These are phyloP conservation scores for Sordariomycetes sp. DNA, from an alignment of 2,329 filamentous ascomycete species.

Conservation along the genomic window DNA sequence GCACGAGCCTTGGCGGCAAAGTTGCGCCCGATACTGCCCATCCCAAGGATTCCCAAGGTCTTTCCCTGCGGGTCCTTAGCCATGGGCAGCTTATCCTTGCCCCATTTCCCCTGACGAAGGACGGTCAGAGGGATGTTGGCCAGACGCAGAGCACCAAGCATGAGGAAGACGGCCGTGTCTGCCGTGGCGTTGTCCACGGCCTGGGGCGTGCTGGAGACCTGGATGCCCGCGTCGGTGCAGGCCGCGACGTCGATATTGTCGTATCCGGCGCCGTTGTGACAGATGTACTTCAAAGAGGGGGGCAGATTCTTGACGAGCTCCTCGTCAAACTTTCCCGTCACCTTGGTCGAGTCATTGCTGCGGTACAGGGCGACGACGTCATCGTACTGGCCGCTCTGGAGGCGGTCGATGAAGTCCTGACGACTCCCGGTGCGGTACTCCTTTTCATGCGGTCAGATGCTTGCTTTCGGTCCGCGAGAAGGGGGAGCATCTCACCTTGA, in stretches of 20 bases:
- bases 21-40: constrained; percentile 37
- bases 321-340: constrained; percentile 54
- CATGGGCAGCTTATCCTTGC: constrained; percentile 27
- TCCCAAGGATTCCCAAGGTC: constrained; percentile 36
- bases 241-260: constrained; percentile 60
- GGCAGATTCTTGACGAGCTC: constrained; percentile 44
- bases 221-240: constrained; percentile 43
- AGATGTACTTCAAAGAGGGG: constrained; percentile 29
- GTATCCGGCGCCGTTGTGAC: constrained; percentile 44
- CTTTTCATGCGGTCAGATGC: not conserved
- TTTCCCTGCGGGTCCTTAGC: constrained; percentile 29
- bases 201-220: constrained; percentile 58
- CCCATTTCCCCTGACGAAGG: constrained; percentile 50
- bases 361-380: constrained; percentile 1
- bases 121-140: constrained; percentile 47
- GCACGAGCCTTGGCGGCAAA: constrained; percentile 26
- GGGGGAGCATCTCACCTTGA: too few species aligned
- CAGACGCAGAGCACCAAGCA: constrained; percentile 56
- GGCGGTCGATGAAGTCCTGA: constrained; percentile 1
- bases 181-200: constrained; percentile 63
- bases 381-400: not conserved
- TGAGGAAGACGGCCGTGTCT: constrained; percentile 54
- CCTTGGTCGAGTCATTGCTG: constrained; percentile 10
- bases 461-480: not conserved
- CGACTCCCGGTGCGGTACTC: not conserved